These are phyloP conservation scores for Venturiaceae sp. DNA, from an alignment of 2,329 filamentous ascomycete species.

Conservation along the genomic window DNA sequence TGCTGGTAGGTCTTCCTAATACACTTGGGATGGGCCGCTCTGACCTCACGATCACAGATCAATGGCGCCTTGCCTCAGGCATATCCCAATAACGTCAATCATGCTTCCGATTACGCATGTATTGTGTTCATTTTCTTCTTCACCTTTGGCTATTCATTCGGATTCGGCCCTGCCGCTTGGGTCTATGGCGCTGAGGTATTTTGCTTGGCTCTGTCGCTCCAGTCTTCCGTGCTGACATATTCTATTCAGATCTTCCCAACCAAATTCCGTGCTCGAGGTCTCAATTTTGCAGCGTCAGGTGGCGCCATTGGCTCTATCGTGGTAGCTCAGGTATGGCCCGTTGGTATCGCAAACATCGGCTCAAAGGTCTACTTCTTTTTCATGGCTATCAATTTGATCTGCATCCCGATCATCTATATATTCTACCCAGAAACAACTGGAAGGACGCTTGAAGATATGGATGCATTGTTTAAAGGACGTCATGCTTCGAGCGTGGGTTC, in stretches of 20 bases:
- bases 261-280: conserved; percentile 43
- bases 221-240: no score
- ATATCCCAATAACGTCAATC: conserved; percentile 41
- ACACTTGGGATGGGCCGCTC: neutral
- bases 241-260: conserved; percentile 44
- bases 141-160: conserved; percentile 47
- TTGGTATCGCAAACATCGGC: conserved; percentile 41
- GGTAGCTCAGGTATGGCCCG: conserved; percentile 46
- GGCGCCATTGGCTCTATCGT: conserved; percentile 47
- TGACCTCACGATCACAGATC: conserved; percentile 27
- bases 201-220: no score
- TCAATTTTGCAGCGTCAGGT: conserved; percentile 46
- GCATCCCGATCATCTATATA: conserved; percentile 39
- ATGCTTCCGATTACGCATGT: conserved; percentile 39
- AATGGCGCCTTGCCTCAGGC: conserved; percentile 43
- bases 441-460: neutral
- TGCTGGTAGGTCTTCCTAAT: conserved; percentile 34
- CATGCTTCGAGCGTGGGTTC: no score
- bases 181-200: conserved; percentile 49
- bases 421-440: no score
- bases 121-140: conserved; percentile 50
- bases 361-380: conserved; percentile 49
- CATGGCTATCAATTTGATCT: conserved; percentile 41
- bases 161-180: conserved; percentile 49
- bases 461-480: no score